Percentiles rank a stretch among this genome's conserved stretches.
Evolutionary conservation across 306 rosid species (phyloP).

Genomic region (barrel medic (Medicago truncatula)): MtrunA17r5.0-ANR NC_053043.1:1948501-1949000

Average conservation of each 20-base stretch:
- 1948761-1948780: constrained; percentile 92
- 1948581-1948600: neutral
- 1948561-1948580: neutral
- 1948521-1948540: neutral
- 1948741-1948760: constrained; percentile 71
- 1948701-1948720: neutral
- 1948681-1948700: neutral
- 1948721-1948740: neutral
- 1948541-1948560: neutral
- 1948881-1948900: constrained; percentile 42
- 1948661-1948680: neutral
- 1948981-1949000: neutral
- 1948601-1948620: neutral
- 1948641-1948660: neutral
- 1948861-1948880: constrained; percentile 74
- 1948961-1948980: constrained; percentile 19
- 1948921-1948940: constrained; percentile 33
- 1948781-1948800: constrained; percentile 93
- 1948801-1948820: constrained; percentile 86
- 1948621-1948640: neutral
- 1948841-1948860: constrained; percentile 99
- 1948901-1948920: constrained; percentile 19
- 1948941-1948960: constrained; percentile 9
- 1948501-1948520: neutral
- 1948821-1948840: constrained; percentile 95